Evolutionary conservation across 352 stramenopile species (phyloP), one percentile per base, ranked within the genome.

Genomic region (Thalassiosira ordinaria): DNA sequence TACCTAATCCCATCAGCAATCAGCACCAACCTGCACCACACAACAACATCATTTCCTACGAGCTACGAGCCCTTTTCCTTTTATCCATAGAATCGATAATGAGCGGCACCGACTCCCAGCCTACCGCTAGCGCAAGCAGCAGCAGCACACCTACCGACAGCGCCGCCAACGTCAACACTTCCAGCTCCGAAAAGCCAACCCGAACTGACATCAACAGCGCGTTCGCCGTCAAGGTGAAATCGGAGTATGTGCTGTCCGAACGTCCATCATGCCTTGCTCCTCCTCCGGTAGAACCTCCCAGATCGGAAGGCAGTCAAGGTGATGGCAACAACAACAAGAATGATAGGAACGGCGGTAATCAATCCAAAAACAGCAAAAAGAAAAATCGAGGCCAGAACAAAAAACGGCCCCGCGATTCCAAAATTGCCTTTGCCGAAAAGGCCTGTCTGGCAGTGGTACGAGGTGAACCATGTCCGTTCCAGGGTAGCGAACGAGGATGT

Each of bases 351-450:
- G 49, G 52, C 20, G 47, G 59, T 13, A 49, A 78, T n/a, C n/a
- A n/a, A n/a, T n/a, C n/a, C 64, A 73, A 60, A 14, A 63, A 74
- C 46, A 78, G 64, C 51, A 86, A 80, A 24, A 87, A 81, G 22
- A 27, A 35, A 1, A 80, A 83, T n/a, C 80, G 80, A 52, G 85
- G 84, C 14, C 63, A 82, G 62, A 93, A 93, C 60, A 93, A 91
- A 52, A 95, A 95, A 73, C 77, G 90, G 14, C 90, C 89, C 14
- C 61, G 89, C 0, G 90, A 95, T 60, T 52, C 59, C 20, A 78
- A 80, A 35, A 66, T 83, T 18, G 60, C 73, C 5, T 35, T 76
- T 49, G 57, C 27, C 24, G 60, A 88, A n/a, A 92, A 89, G 64
- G 57, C 90, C 0, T 94, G 89, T 59, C 41, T 91, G 1, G 44